Conservation (phyloP, 805 yeast genomes). For the Wickerhamomyces bisporus region DNA sequence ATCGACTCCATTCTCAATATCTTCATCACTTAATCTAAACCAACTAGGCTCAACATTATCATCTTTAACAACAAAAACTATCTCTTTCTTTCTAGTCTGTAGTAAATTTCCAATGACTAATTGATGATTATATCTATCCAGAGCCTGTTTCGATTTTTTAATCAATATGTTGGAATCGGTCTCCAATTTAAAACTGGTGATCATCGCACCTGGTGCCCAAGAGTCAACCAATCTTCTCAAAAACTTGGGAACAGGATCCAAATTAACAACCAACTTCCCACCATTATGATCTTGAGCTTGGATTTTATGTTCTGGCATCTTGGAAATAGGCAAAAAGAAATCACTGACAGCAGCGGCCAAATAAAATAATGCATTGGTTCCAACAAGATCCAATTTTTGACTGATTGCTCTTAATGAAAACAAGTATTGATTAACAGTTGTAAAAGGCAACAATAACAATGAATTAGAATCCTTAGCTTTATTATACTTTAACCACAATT, state of each 20-base stretch:
- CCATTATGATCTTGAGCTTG: conserved; percentile 65
- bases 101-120: conserved; percentile 89
- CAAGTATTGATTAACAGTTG: conserved; percentile 91
- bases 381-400: conserved; percentile 48
- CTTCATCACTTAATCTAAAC: conserved; percentile 43
- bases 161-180: conserved; percentile 73
- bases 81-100: conserved; percentile 83
- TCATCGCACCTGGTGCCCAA: conserved; percentile 96
- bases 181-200: conserved; percentile 89
- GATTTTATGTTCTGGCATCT: conserved; percentile 90
- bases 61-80: conserved; percentile 69
- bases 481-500: conserved; percentile 51
- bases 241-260: conserved; percentile 96
- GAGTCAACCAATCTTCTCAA: conserved; percentile 79
- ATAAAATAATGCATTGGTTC: conserved; percentile 64
- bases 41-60: conserved; percentile 34
- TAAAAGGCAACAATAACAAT: conserved; percentile 70
- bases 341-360: conserved; percentile 98
- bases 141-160: conserved; percentile 71
- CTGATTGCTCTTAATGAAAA: conserved; percentile 75
- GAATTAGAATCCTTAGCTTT: conserved; percentile 27
- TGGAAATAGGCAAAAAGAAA: conserved; percentile 82
- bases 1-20: conserved; percentile 40
- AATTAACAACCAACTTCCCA: conserved; percentile 75
- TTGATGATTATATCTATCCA: conserved; percentile 85